Conservation (phyloP, 108 stramenopile species). For the Skeletonema potamos region DNA sequence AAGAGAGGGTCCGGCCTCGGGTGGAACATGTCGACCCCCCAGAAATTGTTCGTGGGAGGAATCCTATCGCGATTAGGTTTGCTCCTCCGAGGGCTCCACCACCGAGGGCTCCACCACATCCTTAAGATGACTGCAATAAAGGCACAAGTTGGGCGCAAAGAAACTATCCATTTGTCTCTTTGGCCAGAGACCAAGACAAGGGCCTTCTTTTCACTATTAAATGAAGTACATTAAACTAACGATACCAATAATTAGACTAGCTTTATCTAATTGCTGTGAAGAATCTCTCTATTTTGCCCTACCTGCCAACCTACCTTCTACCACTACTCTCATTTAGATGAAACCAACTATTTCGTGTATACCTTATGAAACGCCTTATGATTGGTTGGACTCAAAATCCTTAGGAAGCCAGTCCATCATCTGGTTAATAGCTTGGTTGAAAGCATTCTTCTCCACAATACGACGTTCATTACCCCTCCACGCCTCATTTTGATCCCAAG, state of each 20-base stretch:
- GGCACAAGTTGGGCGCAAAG: too few species aligned
- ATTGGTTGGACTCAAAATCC: slow-evolving; percentile 88
- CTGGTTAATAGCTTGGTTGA: slow-evolving; percentile 84
- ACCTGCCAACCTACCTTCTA: not conserved
- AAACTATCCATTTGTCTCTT: too few species aligned
- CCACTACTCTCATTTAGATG: too few species aligned
- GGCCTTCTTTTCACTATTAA: not conserved
- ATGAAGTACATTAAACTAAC: not conserved
- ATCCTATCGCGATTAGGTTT: not conserved
- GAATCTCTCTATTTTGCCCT: not conserved
- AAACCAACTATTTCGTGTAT: not conserved
- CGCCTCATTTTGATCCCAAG: slow-evolving; percentile 83
- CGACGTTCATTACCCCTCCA: slow-evolving; percentile 89
- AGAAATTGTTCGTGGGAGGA: not conserved
- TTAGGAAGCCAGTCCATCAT: slow-evolving; percentile 94
- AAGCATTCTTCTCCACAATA: slow-evolving; percentile 85
- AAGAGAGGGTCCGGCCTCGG: not conserved
- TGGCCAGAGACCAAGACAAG: too few species aligned
- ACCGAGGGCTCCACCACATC: too few species aligned
- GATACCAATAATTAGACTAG: not conserved
- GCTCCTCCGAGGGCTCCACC: too few species aligned
- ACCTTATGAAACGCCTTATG: slow-evolving; percentile 21
- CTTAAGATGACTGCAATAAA: too few species aligned
- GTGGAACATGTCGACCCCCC: not conserved
- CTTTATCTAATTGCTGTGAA: not conserved